A percentile compares a stretch with the other conserved stretches of the same genome.
Conservation (phyloP, 768 basidiomycete genomes). For the Psilocybe azurescens region DNA sequence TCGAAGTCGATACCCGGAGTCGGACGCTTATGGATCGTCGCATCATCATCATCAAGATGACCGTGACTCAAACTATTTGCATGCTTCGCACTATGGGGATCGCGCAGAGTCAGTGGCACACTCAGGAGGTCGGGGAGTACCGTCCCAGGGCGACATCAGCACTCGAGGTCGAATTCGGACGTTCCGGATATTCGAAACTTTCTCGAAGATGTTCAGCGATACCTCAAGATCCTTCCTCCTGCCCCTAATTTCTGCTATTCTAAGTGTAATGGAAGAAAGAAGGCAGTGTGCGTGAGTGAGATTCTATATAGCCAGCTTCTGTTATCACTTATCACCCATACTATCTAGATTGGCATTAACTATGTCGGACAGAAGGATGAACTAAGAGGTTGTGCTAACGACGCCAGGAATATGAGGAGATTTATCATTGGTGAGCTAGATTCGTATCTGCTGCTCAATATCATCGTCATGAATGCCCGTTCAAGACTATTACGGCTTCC, state of each 20-base stretch:
- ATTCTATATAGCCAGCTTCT: not conserved
- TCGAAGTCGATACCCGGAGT: not conserved
- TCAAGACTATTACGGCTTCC: slow-evolving; percentile 52
- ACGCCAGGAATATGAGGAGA: slow-evolving; percentile 68
- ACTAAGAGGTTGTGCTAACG: slow-evolving; percentile 84
- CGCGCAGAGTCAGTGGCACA: not conserved
- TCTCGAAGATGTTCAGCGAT: slow-evolving; percentile 17
- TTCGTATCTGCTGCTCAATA: not conserved
- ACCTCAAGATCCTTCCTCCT: slow-evolving; percentile 19
- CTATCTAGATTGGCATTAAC: slow-evolving; percentile 74
- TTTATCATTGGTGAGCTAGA: slow-evolving; percentile 63
- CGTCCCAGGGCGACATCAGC: not conserved
- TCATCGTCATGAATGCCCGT: not conserved
- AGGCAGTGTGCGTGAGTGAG: slow-evolving; percentile 77
- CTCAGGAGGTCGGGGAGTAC: not conserved
- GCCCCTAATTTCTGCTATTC: slow-evolving; percentile 63
- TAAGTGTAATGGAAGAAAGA: slow-evolving; percentile 80
- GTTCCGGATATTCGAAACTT: slow-evolving; percentile 3
- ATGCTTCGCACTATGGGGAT: not conserved
- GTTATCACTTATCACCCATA: not conserved
- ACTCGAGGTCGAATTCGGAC: slow-evolving; percentile 1
- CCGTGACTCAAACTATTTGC: not conserved
- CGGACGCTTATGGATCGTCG: not conserved
- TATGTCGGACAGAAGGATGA: slow-evolving; percentile 69
- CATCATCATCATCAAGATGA: not conserved